Conservation (phyloP, 805 yeast species). For the Lipomyces sp. region DNA sequence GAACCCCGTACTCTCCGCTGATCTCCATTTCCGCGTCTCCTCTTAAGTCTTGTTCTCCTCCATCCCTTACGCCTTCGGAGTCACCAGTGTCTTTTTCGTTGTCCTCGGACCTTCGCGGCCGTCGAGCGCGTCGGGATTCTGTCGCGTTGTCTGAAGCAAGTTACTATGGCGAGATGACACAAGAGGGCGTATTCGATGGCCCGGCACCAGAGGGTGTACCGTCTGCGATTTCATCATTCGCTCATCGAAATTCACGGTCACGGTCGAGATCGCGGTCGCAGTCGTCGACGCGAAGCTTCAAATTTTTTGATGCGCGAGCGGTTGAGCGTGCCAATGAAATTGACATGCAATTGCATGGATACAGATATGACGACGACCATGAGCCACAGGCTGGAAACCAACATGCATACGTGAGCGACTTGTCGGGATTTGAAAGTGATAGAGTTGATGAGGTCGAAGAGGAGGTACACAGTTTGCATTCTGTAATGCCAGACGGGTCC, state of each 20-base stretch:
- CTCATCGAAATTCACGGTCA: constrained; percentile 19
- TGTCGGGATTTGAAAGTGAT: constrained; percentile 17
- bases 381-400: constrained; percentile 25
- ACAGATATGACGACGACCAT: constrained; percentile 34
- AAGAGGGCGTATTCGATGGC: constrained; percentile 32
- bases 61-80: too few relatives aligned
- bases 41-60: too few relatives aligned
- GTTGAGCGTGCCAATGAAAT: constrained; percentile 63
- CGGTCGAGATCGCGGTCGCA: constrained; percentile 23
- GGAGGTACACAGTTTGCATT: constrained; percentile 24
- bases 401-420: constrained; percentile 38
- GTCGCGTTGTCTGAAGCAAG: constrained; percentile 18
- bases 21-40: too few relatives aligned
- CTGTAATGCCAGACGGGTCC: constrained; percentile 8
- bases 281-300: constrained; percentile 47
- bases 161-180: constrained; percentile 31
- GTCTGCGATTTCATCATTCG: constrained; percentile 30
- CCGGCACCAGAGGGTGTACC: constrained; percentile 33
- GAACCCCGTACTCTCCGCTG: too few relatives aligned
- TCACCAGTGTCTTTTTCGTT: constrained; percentile 10
- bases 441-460: constrained; percentile 3
- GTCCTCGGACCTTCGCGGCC: constrained; percentile 12
- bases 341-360: constrained; percentile 35
- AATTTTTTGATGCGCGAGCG: constrained; percentile 78
- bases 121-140: constrained; percentile 24